Percentiles rank a stretch among this genome's conserved stretches.
These are phyloP conservation scores for Akanthomyces lecanii DNA, from an alignment of 2,329 filamentous ascomycete genomes.

Conservation along the genomic window DNA sequence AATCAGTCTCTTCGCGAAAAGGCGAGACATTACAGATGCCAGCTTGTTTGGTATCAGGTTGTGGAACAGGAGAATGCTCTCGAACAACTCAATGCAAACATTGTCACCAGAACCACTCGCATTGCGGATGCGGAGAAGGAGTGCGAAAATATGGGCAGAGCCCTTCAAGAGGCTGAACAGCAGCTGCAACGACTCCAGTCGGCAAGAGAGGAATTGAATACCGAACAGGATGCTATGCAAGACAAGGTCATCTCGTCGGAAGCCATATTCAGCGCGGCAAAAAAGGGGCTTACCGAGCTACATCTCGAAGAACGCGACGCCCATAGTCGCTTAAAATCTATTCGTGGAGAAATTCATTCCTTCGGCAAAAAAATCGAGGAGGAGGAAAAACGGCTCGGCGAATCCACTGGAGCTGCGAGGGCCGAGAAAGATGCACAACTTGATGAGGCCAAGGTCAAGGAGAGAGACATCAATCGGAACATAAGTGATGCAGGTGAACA, in stretches of 20 bases:
- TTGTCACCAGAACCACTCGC: conserved; percentile 24
- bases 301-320: conserved; percentile 65
- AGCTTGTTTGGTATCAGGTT: conserved; percentile 86
- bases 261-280: conserved; percentile 49
- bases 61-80: conserved; percentile 64
- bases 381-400: conserved; percentile 59
- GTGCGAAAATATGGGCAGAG: conserved; percentile 43
- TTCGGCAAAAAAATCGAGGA: conserved; percentile 46
- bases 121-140: conserved; percentile 28
- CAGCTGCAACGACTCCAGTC: conserved; percentile 38
- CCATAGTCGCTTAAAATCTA: conserved; percentile 50
- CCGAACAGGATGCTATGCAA: conserved; percentile 44
- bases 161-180: conserved; percentile 44
- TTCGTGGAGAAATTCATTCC: conserved; percentile 43
- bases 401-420: conserved; percentile 66
- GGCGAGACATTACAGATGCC: conserved; percentile 54
- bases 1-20: conserved; percentile 61
- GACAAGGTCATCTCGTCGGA: conserved; percentile 44
- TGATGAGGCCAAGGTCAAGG: conserved; percentile 25
- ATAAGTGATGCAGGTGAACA: conserved; percentile 28
- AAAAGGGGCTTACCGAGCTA: conserved; percentile 49
- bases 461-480: conserved; percentile 25
- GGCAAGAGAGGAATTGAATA: conserved; percentile 38
- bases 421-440: conserved; percentile 57
- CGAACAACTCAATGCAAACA: conserved; percentile 29